Evolutionary conservation across 257 asterid genomes (phyloP).

Genomic region (Dorcoceras hygrometricum): DNA sequence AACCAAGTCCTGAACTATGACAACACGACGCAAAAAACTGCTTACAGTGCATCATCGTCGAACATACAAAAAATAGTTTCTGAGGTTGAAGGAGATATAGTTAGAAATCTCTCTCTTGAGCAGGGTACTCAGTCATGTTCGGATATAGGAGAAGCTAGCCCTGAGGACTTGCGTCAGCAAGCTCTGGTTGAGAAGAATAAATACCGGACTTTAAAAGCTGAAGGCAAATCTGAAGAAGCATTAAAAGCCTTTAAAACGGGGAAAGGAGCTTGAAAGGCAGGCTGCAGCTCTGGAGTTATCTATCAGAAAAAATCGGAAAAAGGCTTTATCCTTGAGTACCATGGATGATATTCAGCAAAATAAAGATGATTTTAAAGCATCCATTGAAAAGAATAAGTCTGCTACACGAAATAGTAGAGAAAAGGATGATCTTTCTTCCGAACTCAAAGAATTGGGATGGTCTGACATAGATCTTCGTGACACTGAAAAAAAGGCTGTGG

Average conservation of each 20-base stretch:
- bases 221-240: constrained; percentile 95
- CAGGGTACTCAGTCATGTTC: constrained; percentile 30
- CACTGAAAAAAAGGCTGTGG: constrained; percentile 53
- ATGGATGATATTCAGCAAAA: constrained; percentile 37
- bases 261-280: constrained; percentile 93
- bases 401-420: constrained; percentile 42
- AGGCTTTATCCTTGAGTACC: constrained; percentile 47
- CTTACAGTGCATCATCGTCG: constrained; percentile 47
- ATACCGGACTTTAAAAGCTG: constrained; percentile 66
- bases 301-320: constrained; percentile 70
- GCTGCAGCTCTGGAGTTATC: constrained; percentile 81
- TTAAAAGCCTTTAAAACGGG: constrained; percentile 75
- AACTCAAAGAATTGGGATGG: constrained; percentile 94
- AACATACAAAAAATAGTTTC: constrained; percentile 33
- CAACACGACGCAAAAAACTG: constrained; percentile 33
- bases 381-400: constrained; percentile 37
- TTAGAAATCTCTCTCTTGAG: constrained; percentile 36
- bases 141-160: constrained; percentile 49
- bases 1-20: constrained; percentile 51
- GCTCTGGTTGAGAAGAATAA: constrained; percentile 77
- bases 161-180: constrained; percentile 84
- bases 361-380: constrained; percentile 37
- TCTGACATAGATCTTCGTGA: constrained; percentile 75
- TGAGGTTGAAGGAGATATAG: constrained; percentile 35
- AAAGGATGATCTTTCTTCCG: constrained; percentile 74